A percentile compares a stretch with the other conserved stretches of the same genome.
phyloP scores from a whole-genome alignment of 2,329 filamentous ascomycete species.

The Sphaerulina vaccinii region DNA sequence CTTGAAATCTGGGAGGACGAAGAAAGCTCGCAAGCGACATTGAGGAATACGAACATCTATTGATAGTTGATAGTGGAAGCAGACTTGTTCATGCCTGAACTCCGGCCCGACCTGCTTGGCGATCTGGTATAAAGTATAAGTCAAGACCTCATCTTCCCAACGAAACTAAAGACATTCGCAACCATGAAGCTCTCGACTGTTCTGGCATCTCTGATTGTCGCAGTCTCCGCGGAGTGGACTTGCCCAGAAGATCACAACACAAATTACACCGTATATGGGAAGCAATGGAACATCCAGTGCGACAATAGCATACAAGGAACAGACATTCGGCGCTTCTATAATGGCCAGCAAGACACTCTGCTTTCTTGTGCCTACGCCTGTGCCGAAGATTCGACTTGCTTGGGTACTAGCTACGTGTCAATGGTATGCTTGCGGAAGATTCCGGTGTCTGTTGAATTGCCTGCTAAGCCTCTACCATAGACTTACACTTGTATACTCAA shows the following conservation, averaged over 20 bases:
- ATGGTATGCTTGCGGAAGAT: not conserved
- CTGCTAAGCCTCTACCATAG: not conserved
- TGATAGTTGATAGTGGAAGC: not conserved
- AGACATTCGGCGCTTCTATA: slow-evolving; percentile 7
- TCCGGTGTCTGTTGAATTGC: not conserved
- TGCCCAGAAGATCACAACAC: slow-evolving; percentile 7
- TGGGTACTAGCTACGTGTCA: slow-evolving; percentile 9
- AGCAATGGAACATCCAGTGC: slow-evolving; percentile 10
- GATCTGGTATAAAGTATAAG: not conserved
- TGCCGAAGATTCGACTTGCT: slow-evolving; percentile 1
- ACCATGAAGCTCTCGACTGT: slow-evolving; percentile 5
- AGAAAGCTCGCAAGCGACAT: not conserved
- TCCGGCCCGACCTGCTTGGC: not conserved
- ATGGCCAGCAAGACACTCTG: not conserved
- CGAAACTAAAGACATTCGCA: not conserved
- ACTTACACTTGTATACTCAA: slow-evolving; percentile 5
- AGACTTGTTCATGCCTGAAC: not conserved
- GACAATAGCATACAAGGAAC: slow-evolving; percentile 8
- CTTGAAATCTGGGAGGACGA: not conserved
- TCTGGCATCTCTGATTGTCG: slow-evolving; percentile 1
- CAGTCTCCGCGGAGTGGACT: slow-evolving; percentile 4
- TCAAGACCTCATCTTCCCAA: not conserved
- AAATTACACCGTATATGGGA: slow-evolving; percentile 6
- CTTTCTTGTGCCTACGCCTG: slow-evolving; percentile 7
- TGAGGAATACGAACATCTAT: not conserved